Conservation (phyloP, 768 basidiomycete species). For the Panaeolus cyanescens region DNA sequence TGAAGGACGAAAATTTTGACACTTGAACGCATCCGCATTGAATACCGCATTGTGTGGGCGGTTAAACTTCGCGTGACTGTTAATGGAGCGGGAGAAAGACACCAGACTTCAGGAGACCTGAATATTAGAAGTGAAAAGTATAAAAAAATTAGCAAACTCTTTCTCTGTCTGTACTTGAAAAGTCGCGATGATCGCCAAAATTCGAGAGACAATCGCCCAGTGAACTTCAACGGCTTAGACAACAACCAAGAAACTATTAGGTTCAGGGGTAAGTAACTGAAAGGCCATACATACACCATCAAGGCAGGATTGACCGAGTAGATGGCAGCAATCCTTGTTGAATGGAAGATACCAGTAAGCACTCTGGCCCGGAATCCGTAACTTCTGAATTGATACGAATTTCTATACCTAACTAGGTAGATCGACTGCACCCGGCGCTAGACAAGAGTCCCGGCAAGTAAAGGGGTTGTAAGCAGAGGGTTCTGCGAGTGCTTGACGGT, state of each 20-base stretch:
- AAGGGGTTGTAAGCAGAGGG: background rate
- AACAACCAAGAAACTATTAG: background rate
- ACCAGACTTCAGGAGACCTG: background rate
- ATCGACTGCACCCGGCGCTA: background rate
- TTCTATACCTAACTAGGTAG: background rate
- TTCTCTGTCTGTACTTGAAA: background rate
- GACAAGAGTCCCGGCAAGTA: background rate
- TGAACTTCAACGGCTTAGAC: background rate
- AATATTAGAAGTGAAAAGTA: background rate
- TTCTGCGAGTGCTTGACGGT: too few relatives aligned
- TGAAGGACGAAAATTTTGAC: too few relatives aligned
- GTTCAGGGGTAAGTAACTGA: too few relatives aligned
- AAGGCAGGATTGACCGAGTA: background rate
- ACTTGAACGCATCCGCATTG: too few relatives aligned
- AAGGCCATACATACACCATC: too few relatives aligned
- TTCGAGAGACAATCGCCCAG: too few relatives aligned
- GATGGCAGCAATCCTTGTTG: background rate
- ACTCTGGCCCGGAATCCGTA: background rate
- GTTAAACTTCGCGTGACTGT: constrained; percentile 13
- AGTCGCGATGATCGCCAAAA: too few relatives aligned
- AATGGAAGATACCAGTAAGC: constrained; percentile 4
- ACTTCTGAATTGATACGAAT: background rate
- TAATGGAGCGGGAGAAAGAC: background rate
- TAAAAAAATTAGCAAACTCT: too few relatives aligned
- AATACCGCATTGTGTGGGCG: background rate